Conservation (phyloP, 2,329 filamentous ascomycete species). For the Pseudogymnoascus sp. region DNA sequence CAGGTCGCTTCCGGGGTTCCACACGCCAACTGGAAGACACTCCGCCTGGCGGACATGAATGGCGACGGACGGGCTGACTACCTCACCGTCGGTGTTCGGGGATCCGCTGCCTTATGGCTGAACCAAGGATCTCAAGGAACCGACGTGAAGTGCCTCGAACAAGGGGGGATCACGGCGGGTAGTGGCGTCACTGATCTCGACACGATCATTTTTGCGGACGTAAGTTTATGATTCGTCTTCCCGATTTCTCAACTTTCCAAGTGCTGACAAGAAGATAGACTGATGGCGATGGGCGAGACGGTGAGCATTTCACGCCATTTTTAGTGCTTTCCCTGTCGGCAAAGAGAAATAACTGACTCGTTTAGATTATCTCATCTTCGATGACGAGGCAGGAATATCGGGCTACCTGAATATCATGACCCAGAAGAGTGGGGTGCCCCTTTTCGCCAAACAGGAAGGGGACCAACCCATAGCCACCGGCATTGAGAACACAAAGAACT, state of each 20-base stretch:
- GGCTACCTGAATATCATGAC: background rate
- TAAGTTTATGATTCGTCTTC: background rate
- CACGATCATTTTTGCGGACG: background rate
- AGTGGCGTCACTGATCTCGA: background rate
- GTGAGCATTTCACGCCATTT: background rate
- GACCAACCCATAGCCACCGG: background rate
- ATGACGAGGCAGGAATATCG: background rate
- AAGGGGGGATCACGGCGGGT: background rate
- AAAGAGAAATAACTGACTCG: background rate
- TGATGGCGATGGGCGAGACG: background rate
- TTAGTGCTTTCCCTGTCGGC: background rate
- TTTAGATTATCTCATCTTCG: background rate
- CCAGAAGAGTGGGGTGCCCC: background rate
- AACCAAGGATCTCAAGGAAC: background rate
- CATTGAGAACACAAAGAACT: background rate
- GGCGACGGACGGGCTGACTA: background rate
- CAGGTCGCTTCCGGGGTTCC: background rate
- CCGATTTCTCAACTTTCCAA: background rate
- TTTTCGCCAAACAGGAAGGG: background rate
- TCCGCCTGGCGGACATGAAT: background rate
- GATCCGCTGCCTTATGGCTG: background rate
- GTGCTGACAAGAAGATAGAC: background rate
- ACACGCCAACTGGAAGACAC: background rate
- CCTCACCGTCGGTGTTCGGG: background rate
- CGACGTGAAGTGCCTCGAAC: background rate